These are phyloP conservation scores for Coriolopsis trogii DNA, from an alignment of 1,284 basidiomycete species.

Conservation along the genomic window DNA sequence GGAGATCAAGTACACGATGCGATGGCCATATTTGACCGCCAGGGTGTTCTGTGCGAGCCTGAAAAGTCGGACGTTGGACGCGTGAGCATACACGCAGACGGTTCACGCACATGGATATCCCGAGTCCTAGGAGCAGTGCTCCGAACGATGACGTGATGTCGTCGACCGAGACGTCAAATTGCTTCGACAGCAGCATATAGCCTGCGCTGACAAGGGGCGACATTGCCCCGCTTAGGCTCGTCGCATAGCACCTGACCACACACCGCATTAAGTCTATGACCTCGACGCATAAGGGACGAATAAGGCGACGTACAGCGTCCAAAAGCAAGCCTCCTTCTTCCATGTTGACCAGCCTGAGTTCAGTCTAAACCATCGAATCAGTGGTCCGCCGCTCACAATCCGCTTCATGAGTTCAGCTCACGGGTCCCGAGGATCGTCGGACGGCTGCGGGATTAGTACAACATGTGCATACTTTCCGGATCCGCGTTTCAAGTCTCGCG, in stretches of 20 bases:
- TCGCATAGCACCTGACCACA: conserved; percentile 41
- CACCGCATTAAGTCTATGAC: too few species aligned
- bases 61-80: too few species aligned
- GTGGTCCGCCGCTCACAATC: not conserved
- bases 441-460: conserved; percentile 48
- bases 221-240: conserved; percentile 46
- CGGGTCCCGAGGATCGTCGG: conserved; percentile 47
- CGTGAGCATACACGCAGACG: too few species aligned
- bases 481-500: conserved; percentile 40
- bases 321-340: conserved; percentile 50
- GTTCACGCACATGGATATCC: conserved; percentile 44
- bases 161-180: conserved; percentile 44
- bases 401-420: conserved; percentile 18
- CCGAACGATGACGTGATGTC: conserved; percentile 45
- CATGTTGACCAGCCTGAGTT: conserved; percentile 50
- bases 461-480: conserved; percentile 43
- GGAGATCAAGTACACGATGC: conserved; percentile 46
- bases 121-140: conserved; percentile 41
- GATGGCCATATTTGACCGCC: conserved; percentile 47
- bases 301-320: conserved; percentile 37
- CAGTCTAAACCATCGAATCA: conserved; percentile 30
- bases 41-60: conserved; percentile 45
- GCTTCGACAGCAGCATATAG: conserved; percentile 41
- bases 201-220: conserved; percentile 47
- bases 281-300: not conserved